Base-by-base conservation (phyloP, 2,329 filamentous ascomycete species). In the Rhexocercosporidium sp. region DNA sequence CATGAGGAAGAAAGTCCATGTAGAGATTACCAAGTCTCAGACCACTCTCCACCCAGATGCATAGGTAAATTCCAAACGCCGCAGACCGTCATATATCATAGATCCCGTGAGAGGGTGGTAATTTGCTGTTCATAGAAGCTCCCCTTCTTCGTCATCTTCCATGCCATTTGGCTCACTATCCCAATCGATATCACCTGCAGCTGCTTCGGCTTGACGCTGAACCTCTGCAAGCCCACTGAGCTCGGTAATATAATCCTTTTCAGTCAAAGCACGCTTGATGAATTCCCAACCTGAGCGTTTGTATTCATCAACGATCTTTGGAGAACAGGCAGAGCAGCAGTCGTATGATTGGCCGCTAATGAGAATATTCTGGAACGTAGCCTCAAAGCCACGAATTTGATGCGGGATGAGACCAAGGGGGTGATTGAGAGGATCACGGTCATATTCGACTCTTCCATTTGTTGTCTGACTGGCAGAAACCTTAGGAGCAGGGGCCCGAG, bases 311-410 rank as follows among this genome's bases (percentile, higher is more conserved):
- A 95, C 78, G 31, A 96, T 88, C 51, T 85, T 87, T 39, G 86
- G 85, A 70, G 91, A 93, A 75, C 93, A 96, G 1, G 92, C 93
- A 59, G 91, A 93, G 79, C 93, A 96, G 78, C 89, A 90, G 65
- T 93, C 89, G 77, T 94, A 96, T 0, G 91, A 90, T 72, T 88
- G 85, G 9, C 92, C 92, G 62, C 86, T 88, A 71, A 96, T 89
- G 44, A 90, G 83, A 67, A 94, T 83, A 70, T 91, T 94, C 75
- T 89, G 87, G 78, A 93, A 96, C 3, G 84, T 90, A 39, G 88
- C 87, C 25, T 94, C 82, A 77, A 92, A 94, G 27, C 92, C 92
- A 37, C 93, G 89, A 62, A 96, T 89, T 70, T 93, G 91, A 77
- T 96, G 93, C 1, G 93, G 92, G 0, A 96, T 87, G 16, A 91